phyloP scores from a whole-genome alignment of 257 asterid genomes.

The Penstemon davidsonii region DNA sequence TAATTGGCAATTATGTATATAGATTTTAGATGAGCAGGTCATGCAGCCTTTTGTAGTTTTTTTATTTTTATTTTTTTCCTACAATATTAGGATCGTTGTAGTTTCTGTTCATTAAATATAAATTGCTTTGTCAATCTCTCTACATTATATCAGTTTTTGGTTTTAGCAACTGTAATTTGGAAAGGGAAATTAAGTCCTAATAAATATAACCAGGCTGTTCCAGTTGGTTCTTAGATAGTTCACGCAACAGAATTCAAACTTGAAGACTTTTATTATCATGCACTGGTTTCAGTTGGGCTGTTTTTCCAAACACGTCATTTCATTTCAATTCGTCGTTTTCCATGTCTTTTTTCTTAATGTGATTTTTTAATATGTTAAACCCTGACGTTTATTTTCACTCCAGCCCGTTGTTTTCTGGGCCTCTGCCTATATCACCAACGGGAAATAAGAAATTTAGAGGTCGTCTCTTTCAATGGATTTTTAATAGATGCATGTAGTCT shows the following conservation, averaged over 20 bases:
- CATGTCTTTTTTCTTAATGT: neutral
- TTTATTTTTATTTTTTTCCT: neutral
- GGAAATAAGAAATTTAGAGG: neutral
- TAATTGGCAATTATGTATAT: no score
- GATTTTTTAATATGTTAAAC: no score
- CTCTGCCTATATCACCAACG: neutral
- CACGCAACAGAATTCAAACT: conserved; percentile 6
- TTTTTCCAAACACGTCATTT: neutral
- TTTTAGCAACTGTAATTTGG: neutral
- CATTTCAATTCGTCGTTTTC: neutral
- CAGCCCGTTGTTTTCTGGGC: no score
- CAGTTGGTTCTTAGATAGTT: neutral
- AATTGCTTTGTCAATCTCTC: no score
- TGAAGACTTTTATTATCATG: neutral
- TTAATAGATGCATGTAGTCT: neutral
- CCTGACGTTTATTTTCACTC: no score
- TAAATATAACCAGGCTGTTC: conserved; percentile 17
- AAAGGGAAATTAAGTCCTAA: conserved; percentile 17
- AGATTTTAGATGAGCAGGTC: no score
- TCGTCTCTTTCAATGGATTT: neutral
- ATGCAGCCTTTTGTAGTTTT: no score
- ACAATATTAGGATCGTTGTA: neutral
- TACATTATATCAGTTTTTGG: neutral
- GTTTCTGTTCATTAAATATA: neutral
- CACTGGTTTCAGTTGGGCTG: neutral